Evolutionary conservation across 2,329 filamentous ascomycete genomes (phyloP).

Genomic region (Cladosporium oxysporum): DNA sequence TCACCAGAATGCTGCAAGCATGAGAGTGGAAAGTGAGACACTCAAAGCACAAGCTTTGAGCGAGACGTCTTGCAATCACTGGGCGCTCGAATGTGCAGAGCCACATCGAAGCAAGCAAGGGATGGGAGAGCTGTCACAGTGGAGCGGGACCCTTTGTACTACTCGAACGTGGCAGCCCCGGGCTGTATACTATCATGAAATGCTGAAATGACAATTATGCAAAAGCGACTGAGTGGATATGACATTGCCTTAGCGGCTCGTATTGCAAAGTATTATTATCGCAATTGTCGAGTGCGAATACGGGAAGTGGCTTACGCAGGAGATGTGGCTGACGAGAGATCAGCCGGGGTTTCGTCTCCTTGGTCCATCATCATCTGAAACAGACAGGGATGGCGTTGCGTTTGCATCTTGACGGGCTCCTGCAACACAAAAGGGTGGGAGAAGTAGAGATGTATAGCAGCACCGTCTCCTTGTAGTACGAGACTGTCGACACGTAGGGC

Average conservation of each 20-base stretch:
- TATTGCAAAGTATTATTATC: neutral
- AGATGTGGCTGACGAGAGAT: constrained; percentile 13
- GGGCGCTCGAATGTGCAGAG: constrained; percentile 1
- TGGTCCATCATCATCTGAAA: neutral
- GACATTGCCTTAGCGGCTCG: neutral
- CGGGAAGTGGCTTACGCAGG: constrained; percentile 9
- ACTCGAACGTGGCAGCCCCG: neutral
- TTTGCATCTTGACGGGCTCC: neutral
- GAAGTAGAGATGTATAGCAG: neutral
- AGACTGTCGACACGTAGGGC: neutral
- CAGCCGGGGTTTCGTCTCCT: neutral
- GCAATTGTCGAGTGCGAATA: neutral
- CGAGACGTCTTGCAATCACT: neutral
- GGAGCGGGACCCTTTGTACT: neutral
- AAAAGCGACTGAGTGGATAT: neutral
- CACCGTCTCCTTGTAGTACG: neutral
- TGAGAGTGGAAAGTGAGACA: neutral
- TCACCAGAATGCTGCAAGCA: neutral
- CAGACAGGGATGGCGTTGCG: constrained; percentile 9
- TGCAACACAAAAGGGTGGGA: neutral
- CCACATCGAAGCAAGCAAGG: constrained; percentile 20
- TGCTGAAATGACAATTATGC: constrained; percentile 15
- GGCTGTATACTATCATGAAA: constrained; percentile 18
- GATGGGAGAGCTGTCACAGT: constrained; percentile 17
- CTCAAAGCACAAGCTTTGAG: constrained; percentile 5